Percentiles rank a stretch among this genome's conserved stretches.
phyloP scores from a whole-genome alignment of 1,139 yeast genomes.

The Tardiomyces digboiensis region DNA sequence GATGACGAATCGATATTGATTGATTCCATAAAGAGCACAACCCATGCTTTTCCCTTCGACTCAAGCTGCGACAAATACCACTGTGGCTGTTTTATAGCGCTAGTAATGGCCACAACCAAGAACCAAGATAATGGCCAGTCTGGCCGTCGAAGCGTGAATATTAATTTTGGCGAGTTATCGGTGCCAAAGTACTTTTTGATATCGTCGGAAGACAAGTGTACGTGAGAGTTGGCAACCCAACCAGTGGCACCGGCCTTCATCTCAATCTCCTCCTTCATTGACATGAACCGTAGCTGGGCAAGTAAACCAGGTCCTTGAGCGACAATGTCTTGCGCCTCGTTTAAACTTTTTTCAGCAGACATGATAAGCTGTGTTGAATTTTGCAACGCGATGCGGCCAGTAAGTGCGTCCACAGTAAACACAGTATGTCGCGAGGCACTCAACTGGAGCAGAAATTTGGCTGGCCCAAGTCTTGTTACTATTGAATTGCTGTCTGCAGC shows the following conservation, averaged over 20 bases:
- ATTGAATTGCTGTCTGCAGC: not conserved
- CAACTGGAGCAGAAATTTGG: conserved; percentile 15
- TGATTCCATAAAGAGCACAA: conserved; percentile 18
- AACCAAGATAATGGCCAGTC: conserved; percentile 29
- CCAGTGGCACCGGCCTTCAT: conserved; percentile 25
- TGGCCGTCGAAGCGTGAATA: conserved; percentile 24
- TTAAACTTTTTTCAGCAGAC: conserved; percentile 22
- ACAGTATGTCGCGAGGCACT: conserved; percentile 18
- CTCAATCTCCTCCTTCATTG: conserved; percentile 24
- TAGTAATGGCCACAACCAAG: conserved; percentile 21
- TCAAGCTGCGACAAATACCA: conserved; percentile 25
- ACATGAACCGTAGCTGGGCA: conserved; percentile 20
- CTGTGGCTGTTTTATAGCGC: conserved; percentile 9
- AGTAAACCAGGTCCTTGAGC: conserved; percentile 18
- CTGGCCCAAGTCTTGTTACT: conserved; percentile 1
- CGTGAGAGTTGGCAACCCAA: conserved; percentile 22
- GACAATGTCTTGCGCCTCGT: conserved; percentile 19
- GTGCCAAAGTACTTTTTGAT: conserved; percentile 15
- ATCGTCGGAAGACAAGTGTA: conserved; percentile 17
- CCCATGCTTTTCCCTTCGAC: conserved; percentile 21
- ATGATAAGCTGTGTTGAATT: conserved; percentile 21
- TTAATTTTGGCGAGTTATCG: conserved; percentile 13
- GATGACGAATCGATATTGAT: conserved; percentile 12
- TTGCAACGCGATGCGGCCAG: conserved; percentile 24
- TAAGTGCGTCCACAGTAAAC: conserved; percentile 22